Evolutionary conservation across 2,329 filamentous ascomycete species (phyloP).

Genomic region (Apiospora arundinis): DNA sequence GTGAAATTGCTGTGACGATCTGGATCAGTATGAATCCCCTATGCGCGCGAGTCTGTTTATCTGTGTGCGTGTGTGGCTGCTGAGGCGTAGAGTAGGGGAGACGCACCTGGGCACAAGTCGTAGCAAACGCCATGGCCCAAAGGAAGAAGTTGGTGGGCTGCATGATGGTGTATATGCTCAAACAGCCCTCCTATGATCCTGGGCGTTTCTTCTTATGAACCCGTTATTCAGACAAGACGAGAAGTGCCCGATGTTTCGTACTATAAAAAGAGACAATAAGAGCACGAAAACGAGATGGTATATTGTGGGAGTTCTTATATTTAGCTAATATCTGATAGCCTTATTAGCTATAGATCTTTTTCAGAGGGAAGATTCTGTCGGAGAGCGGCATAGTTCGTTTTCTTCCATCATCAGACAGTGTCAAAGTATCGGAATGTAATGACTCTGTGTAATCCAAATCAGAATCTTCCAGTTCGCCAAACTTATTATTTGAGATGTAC

Average conservation of each 20-base stretch:
- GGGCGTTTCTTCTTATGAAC: neutral
- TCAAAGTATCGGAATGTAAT: neutral
- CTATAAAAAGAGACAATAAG: neutral
- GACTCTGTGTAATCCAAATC: neutral
- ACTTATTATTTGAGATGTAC: neutral
- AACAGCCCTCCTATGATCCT: neutral
- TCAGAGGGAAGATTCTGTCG: too few relatives aligned
- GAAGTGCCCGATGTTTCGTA: neutral
- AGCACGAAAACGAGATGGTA: neutral
- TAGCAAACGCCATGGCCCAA: neutral
- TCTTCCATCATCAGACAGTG: neutral
- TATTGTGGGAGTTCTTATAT: neutral
- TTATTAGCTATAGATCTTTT: neutral
- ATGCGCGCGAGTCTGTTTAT: too few relatives aligned
- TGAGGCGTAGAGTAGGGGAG: neutral
- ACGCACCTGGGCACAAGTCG: slow-evolving; percentile 23
- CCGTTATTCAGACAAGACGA: neutral
- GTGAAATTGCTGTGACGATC: neutral
- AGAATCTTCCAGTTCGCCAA: neutral
- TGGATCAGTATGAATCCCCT: neutral
- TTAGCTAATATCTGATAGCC: neutral
- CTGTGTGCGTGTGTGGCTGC: too few relatives aligned
- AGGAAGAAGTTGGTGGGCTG: slow-evolving; percentile 20
- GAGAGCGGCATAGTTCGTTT: neutral
- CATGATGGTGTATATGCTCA: slow-evolving; percentile 15